phyloP scores from a whole-genome alignment of 2,329 filamentous ascomycete genomes.

The Hypoxylon rubiginosum region DNA sequence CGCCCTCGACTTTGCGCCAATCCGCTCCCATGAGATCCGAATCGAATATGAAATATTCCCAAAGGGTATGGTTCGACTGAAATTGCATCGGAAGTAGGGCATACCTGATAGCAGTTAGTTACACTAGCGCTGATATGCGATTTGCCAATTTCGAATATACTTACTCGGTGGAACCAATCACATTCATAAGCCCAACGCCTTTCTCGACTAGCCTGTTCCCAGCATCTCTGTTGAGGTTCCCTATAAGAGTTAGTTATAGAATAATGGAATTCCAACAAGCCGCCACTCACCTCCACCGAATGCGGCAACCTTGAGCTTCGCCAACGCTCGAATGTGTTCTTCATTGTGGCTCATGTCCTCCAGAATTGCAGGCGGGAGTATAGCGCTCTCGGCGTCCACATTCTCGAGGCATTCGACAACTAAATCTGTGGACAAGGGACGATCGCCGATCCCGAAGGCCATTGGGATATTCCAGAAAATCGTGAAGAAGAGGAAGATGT shows the following conservation, averaged over 20 bases:
- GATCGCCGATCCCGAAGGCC: constrained; percentile 41
- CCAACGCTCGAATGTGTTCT: constrained; percentile 50
- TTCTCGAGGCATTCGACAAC: constrained; percentile 41
- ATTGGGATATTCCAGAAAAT: constrained; percentile 42
- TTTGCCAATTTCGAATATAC: constrained; percentile 21
- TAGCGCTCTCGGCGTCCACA: constrained; percentile 31
- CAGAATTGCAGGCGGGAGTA: constrained; percentile 56
- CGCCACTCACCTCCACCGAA: constrained; percentile 56
- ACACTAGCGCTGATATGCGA: background rate
- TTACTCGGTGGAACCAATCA: constrained; percentile 60
- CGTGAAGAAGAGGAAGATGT: constrained; percentile 34
- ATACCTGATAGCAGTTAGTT: constrained; percentile 49
- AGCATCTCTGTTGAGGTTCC: constrained; percentile 54
- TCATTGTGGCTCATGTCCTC: constrained; percentile 58
- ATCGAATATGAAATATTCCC: constrained; percentile 61
- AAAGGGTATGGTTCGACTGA: constrained; percentile 53
- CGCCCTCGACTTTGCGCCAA: constrained; percentile 53
- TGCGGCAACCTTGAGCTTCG: constrained; percentile 52
- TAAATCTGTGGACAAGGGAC: constrained; percentile 45
- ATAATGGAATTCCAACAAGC: background rate
- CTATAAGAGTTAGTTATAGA: constrained; percentile 39
- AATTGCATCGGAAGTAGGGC: constrained; percentile 53
- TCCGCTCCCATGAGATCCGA: constrained; percentile 58
- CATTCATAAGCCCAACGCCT: constrained; percentile 54
- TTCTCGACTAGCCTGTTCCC: constrained; percentile 56